Base-by-base conservation (phyloP, 768 basidiomycete genomes). In the Hericium rajendrae region DNA sequence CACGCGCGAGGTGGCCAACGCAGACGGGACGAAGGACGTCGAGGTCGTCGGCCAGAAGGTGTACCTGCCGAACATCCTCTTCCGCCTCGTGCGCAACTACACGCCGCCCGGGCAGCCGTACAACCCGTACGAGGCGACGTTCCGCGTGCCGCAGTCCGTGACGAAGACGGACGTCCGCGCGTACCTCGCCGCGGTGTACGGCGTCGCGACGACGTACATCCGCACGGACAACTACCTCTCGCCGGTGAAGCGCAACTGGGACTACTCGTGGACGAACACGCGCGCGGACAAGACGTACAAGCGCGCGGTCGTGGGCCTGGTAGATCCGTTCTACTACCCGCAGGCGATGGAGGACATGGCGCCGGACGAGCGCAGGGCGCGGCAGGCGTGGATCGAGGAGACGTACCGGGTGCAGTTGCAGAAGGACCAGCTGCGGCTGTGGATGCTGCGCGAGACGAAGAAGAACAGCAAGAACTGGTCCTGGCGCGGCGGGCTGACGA, bases 121-220 rank as follows among this genome's bases (percentile, higher is more conserved):
- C 76, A 94, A 97, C 60, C 93, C 94, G 1, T 93, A 87, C 74
- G 87, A 93, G 70, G 94, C 93, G 9, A 97, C 94, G 2, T 95
- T 97, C 75, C 89, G 91, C 56, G 78, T 95, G 41, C 88, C 92
- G n/a, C 81, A 83, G 60, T 86, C 83, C 46, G 77, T 94, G 71
- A 97, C 93, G 46, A 97, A 97, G 73, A 90, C 87, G 57, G 94
- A 97, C 72, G 74, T 97, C 39, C 85, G 92, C 41, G 86, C 88
- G 0, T 93, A 95, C 68, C 81, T 97, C 50, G 72, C 73, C 53
- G 79, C 91, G 38, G 80, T 86, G n/a, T 97, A 97, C 64, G 89
- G 90, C 59, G 84, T 97, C 49, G 75, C 85, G 66, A 87, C 88
- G 58, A 95, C 93, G 6, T 97, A 94, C 70, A 91, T 97, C 60